phyloP scores from a whole-genome alignment of 352 stramenopile species.

The Elongisporangium anandrum region DNA sequence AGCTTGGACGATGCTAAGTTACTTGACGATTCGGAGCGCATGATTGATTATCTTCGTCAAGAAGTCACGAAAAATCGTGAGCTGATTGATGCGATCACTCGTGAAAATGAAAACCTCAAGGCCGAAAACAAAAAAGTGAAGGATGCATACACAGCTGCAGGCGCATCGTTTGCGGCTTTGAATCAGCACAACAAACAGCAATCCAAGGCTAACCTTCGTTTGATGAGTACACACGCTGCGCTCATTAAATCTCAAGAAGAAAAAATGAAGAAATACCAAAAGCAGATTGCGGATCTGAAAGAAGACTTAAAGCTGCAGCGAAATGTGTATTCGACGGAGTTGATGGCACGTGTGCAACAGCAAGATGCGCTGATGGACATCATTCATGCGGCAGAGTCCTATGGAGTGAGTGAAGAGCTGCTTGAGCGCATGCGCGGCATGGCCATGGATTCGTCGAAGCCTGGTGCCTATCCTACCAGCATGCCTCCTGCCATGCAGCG shows the following conservation, averaged over 20 bases:
- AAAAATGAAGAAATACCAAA: slow-evolving; percentile 90
- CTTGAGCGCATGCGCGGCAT: slow-evolving; percentile 48
- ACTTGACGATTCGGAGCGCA: slow-evolving; percentile 77
- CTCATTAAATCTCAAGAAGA: slow-evolving; percentile 87
- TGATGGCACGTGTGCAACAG: slow-evolving; percentile 65
- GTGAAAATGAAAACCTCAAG: slow-evolving; percentile 84
- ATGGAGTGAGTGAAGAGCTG: slow-evolving; percentile 39
- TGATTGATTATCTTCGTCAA: slow-evolving; percentile 81
- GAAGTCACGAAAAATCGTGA: slow-evolving; percentile 77
- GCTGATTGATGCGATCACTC: slow-evolving; percentile 49
- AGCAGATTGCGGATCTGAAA: slow-evolving; percentile 77
- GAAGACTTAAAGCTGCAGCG: slow-evolving; percentile 79
- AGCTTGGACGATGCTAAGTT: slow-evolving; percentile 60
- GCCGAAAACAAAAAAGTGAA: slow-evolving; percentile 88
- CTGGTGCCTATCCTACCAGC: slow-evolving; percentile 13
- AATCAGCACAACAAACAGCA: slow-evolving; percentile 94
- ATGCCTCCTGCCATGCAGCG: slow-evolving; percentile 7
- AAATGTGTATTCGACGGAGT: slow-evolving; percentile 72
- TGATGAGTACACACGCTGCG: slow-evolving; percentile 84
- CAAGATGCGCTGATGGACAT: slow-evolving; percentile 45
- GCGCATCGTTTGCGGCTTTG: slow-evolving; percentile 88
- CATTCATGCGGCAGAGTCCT: slow-evolving; percentile 47
- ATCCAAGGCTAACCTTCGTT: slow-evolving; percentile 88
- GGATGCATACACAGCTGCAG: slow-evolving; percentile 90
- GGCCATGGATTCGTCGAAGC: slow-evolving; percentile 33